Evolutionary conservation across 441 rosid genomes (phyloP).

Genomic region (Pelargonium citronellum): DNA sequence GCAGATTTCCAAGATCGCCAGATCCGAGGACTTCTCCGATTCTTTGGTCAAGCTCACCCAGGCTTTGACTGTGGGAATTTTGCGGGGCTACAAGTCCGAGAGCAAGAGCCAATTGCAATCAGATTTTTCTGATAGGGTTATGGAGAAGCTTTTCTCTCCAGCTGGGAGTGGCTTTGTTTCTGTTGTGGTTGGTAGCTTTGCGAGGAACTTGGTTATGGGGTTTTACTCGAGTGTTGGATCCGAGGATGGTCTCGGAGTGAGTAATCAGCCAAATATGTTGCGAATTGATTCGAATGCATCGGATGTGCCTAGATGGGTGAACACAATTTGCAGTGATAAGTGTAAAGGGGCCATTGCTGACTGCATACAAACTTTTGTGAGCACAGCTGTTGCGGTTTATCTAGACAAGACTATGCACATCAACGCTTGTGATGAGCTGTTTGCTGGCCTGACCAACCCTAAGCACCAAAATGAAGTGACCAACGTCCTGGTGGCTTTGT

Average conservation of each 20-base stretch:
- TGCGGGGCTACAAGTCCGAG: slow-evolving; percentile 21
- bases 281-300: slow-evolving; percentile 12
- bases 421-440: slow-evolving; percentile 57
- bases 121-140: slow-evolving; percentile 41
- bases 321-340: slow-evolving; percentile 41
- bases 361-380: slow-evolving; percentile 65
- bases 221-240: slow-evolving; percentile 20
- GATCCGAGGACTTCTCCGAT: slow-evolving; percentile 6
- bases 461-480: slow-evolving; percentile 44
- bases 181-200: slow-evolving; percentile 70
- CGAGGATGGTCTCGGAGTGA: neutral
- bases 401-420: slow-evolving; percentile 64
- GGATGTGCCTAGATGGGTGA: slow-evolving; percentile 31
- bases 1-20: slow-evolving; percentile 57
- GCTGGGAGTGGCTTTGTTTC: slow-evolving; percentile 70
- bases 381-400: slow-evolving; percentile 67
- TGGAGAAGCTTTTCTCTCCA: slow-evolving; percentile 51
- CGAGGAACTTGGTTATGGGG: slow-evolving; percentile 58
- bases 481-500: slow-evolving; percentile 44
- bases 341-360: slow-evolving; percentile 52
- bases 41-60: slow-evolving; percentile 34
- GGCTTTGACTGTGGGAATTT: slow-evolving; percentile 49
- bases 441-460: slow-evolving; percentile 68
- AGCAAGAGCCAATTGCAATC: slow-evolving; percentile 24
- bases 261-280: neutral